Conservation (phyloP, 768 basidiomycete species). For the Saitozyma podzolica region DNA sequence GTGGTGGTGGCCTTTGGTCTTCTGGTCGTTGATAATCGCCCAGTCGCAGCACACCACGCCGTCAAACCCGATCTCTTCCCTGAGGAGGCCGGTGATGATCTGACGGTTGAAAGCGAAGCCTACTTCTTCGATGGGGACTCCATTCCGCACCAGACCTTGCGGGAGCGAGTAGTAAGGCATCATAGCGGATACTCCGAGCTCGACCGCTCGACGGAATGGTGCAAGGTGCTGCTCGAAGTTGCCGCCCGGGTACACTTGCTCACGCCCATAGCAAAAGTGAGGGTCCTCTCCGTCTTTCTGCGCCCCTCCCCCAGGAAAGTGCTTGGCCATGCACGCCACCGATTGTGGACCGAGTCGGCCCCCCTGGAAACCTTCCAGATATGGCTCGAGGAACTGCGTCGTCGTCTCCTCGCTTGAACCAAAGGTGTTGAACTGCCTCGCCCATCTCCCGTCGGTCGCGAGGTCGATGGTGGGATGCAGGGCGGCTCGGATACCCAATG, state of each 20-base stretch:
- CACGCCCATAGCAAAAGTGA: constrained; percentile 16
- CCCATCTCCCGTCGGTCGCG: constrained; percentile 14
- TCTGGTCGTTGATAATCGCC: constrained; percentile 11
- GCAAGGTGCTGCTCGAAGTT: constrained; percentile 18
- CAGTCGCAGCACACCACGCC: constrained; percentile 17
- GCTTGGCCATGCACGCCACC: constrained; percentile 17
- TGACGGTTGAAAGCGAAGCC: constrained; percentile 16
- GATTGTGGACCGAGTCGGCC: constrained; percentile 1
- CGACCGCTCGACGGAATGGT: constrained; percentile 12
- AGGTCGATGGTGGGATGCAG: constrained; percentile 18
- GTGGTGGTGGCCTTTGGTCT: constrained; percentile 4
- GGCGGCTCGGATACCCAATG: constrained; percentile 14
- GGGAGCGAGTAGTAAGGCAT: constrained; percentile 23
- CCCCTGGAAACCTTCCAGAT: constrained; percentile 9
- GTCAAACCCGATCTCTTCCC: constrained; percentile 11
- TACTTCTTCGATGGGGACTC: constrained; percentile 11
- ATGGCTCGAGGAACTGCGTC: not conserved
- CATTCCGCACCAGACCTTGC: not conserved
- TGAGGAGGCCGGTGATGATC: constrained; percentile 13
- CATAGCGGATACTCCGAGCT: constrained; percentile 7
- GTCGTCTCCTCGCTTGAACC: constrained; percentile 12
- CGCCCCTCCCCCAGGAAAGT: constrained; percentile 20
- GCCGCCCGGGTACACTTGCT: constrained; percentile 19
- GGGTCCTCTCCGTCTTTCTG: constrained; percentile 12
- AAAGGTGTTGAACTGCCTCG: constrained; percentile 9